These are phyloP conservation scores for Atkinsonella texensis DNA, from an alignment of 2,329 filamentous ascomycete species.

Conservation along the genomic window DNA sequence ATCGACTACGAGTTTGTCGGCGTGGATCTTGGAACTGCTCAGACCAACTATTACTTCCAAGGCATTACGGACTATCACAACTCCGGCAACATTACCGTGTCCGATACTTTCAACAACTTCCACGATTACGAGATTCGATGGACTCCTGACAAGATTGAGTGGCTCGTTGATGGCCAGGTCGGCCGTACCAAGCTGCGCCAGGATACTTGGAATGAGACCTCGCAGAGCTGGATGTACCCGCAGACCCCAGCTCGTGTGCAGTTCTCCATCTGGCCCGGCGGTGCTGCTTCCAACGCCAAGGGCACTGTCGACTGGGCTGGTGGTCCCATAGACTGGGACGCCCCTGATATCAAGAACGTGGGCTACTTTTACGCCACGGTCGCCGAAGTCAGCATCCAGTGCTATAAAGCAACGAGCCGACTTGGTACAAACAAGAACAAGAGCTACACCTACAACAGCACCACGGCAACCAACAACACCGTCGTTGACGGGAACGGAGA, in stretches of 20 bases:
- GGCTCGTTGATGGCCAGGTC: slow-evolving; percentile 73
- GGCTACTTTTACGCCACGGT: slow-evolving; percentile 85
- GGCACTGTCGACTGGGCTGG: slow-evolving; percentile 90
- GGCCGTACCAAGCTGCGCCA: slow-evolving; percentile 62
- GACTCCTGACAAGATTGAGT: slow-evolving; percentile 75
- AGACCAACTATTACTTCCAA: slow-evolving; percentile 97
- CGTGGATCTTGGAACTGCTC: slow-evolving; percentile 59
- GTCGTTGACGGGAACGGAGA: slow-evolving; percentile 62
- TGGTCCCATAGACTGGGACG: slow-evolving; percentile 74
- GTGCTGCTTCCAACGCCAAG: slow-evolving; percentile 61
- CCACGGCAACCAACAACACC: slow-evolving; percentile 59
- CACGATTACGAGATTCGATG: slow-evolving; percentile 93
- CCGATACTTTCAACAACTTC: slow-evolving; percentile 62
- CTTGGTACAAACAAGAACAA: slow-evolving; percentile 58
- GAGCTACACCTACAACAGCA: slow-evolving; percentile 65
- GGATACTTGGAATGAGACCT: slow-evolving; percentile 76
- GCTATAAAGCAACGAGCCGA: slow-evolving; percentile 53
- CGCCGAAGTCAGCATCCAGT: slow-evolving; percentile 66
- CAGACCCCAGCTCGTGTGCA: slow-evolving; percentile 87
- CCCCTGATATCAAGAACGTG: slow-evolving; percentile 63
- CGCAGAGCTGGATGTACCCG: slow-evolving; percentile 74
- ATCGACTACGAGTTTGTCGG: slow-evolving; percentile 97
- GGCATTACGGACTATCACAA: slow-evolving; percentile 80
- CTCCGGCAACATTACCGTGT: slow-evolving; percentile 54
- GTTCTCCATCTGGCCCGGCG: slow-evolving; percentile 92